Base-by-base conservation (phyloP, 2,329 filamentous ascomycete species). In the Sodiomyces alkalinus region DNA sequence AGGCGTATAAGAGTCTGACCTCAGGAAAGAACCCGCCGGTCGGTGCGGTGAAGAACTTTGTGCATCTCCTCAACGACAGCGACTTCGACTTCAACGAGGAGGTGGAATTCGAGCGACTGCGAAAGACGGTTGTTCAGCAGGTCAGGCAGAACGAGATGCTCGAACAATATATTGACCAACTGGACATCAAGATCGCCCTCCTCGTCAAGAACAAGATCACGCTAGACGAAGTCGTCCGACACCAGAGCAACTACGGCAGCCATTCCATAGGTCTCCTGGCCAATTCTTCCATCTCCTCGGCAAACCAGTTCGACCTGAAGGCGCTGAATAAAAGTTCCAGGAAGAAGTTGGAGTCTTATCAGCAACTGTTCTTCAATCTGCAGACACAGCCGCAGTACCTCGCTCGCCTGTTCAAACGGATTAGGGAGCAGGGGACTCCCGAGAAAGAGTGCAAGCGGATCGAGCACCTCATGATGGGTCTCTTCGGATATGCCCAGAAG, bases 191-290 rank as follows among this genome's bases (percentile, higher is more conserved):
- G 59, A 98, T 98, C 49, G 90, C 90, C 1, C 68, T 98, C 3
- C 66, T 98, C 12, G 90, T 98, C 44, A 96, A 96, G 66, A 98
- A 98, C 68, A 98, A 98, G 55, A 98, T 98, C 45, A 96, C 90
- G 0, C 66, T 98, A 4, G 90, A 98, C 46, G 92, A 98, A 55
- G 90, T 98, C 17, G 81, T 98, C 31, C 83, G 85, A 43, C 90
- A 96, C 48, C 90, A 98, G 47, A 87, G 80, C 58, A 92, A 93
- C 50, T 94, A 90, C 44, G 90, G 90, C 31, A 86, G 87, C 3
- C 80, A 90, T 44, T 76, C 86, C 14, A 79, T 85, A 37, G 80
- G 73, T 34, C 67, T 96, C 17, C 63, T 98, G 27, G 80, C 81
- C 33, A 94, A 90, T 54, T 79, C 74, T n/a, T 74, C 86, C 28